These are phyloP conservation scores for Gossypium turneri DNA, from an alignment of 345 rosid species.

Conservation along the genomic window DNA sequence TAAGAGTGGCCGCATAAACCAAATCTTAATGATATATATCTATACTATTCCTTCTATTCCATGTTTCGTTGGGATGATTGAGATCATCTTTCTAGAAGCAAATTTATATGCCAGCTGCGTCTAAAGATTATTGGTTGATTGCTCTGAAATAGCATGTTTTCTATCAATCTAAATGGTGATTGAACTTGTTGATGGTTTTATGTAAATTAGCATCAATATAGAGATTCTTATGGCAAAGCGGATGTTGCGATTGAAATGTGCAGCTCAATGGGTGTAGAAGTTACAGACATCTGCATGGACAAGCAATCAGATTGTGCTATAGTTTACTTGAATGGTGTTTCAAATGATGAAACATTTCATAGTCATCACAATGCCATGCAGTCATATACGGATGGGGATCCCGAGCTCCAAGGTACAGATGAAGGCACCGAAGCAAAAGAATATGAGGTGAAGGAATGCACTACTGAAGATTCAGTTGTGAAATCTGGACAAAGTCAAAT, in stretches of 20 bases:
- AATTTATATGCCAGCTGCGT: background rate
- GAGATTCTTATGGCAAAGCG: background rate
- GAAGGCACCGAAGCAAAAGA: conserved; percentile 61
- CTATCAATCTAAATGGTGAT: conserved; percentile 10
- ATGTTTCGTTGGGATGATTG: background rate
- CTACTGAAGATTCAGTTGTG: conserved; percentile 47
- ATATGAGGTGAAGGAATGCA: conserved; percentile 82
- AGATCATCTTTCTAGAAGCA: conserved; percentile 1
- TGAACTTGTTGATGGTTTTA: background rate
- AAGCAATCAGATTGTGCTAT: conserved; percentile 64
- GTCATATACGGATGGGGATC: conserved; percentile 34
- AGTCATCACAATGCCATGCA: conserved; percentile 35
- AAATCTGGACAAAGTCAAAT: conserved; percentile 25
- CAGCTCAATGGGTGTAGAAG: conserved; percentile 50
- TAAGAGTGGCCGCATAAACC: no score
- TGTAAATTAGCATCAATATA: background rate
- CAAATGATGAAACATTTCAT: conserved; percentile 39
- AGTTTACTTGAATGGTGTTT: conserved; percentile 44
- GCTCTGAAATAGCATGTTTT: conserved; percentile 2
- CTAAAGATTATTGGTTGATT: background rate
- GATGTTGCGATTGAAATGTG: conserved; percentile 15
- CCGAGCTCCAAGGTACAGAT: conserved; percentile 43
- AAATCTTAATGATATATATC: background rate
- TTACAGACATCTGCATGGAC: conserved; percentile 71
- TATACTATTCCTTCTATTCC: background rate